phyloP scores from a whole-genome alignment of 371 early-diverging fungal genomes.

The Mucor plumbeus region DNA sequence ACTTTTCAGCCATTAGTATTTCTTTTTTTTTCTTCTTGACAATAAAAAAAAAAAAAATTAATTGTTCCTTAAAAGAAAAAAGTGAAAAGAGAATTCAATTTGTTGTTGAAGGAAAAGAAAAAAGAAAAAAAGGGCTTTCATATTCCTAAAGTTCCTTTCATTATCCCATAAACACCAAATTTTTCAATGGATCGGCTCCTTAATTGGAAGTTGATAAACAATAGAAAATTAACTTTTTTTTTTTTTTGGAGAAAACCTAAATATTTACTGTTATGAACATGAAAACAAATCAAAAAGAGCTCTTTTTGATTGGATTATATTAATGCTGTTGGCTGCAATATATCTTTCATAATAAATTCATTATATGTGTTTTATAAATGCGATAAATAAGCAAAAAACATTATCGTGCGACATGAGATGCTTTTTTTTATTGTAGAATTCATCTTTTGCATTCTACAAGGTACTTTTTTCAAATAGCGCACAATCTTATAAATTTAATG shows the following conservation, averaged over 20 bases:
- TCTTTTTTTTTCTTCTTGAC: background rate
- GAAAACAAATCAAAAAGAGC: background rate
- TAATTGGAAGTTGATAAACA: background rate
- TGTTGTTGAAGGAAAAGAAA: conserved; percentile 1
- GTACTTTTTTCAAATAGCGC: background rate
- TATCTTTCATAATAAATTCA: background rate
- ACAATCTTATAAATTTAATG: background rate
- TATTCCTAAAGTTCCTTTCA: conserved; percentile 5
- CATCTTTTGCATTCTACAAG: conserved; percentile 2
- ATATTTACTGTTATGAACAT: background rate
- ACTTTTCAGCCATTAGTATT: conserved; percentile 27
- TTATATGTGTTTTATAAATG: background rate
- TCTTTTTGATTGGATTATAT: no score
- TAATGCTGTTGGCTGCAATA: background rate
- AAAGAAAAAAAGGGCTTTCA: background rate
- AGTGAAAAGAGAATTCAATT: background rate
- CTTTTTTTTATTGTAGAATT: background rate
- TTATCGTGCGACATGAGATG: background rate
- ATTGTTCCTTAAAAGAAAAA: no score
- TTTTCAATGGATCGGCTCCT: background rate
- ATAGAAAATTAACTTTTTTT: background rate
- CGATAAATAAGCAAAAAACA: background rate
- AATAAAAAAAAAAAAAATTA: background rate
- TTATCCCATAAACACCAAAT: background rate
- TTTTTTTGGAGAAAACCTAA: background rate